Base-by-base conservation (phyloP, 2,329 filamentous ascomycete genomes). In the Aspergillus quadrilineatus region DNA sequence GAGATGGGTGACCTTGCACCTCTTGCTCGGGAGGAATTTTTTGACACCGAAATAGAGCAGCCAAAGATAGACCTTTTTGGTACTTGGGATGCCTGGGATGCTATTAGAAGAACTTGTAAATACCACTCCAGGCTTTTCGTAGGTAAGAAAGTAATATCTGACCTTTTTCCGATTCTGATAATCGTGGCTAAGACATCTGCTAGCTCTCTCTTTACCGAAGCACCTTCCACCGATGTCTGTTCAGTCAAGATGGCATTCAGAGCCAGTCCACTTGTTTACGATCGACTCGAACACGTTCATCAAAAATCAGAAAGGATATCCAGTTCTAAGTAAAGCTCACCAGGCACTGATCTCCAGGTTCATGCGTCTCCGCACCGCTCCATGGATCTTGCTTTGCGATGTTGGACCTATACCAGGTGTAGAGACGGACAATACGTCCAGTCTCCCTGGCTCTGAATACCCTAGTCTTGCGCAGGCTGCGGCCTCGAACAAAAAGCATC, bases 21-120 rank as follows among this genome's bases (percentile, higher is more conserved):
- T 0, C 72, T 79, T 60, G 75, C 76, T 34, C 71, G 78, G 17
- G 66, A 66, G 41, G 73, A 76, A 56, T 79, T 73, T 59, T 57
- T 75, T 14, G 63, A 63, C 8, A 59, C 73, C 1, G 69, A 73
- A 10, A 66, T 63, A 4, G 63, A 73, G 34, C 65, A 67, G 6
- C 76, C 79, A 32, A 81, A 85, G 22, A 77, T 87, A 58, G 88
- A 93, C 66, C 73, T 89, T 0, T 94, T 90, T 73, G 87, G 87
- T 52, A 82, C 87, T 2, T 99, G 95, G 95, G 92, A 97, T 74
- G 88, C 89, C 1, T 99, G 94, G 94, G 88, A 99, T 71, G 81
- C 88, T 22, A 89, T 99, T 67, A 84, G 94, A 52, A 88, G 87
- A 52, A 80, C 91, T 56, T 97, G 92, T 82, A 89, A 87, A 76